These are phyloP conservation scores for Microthyrium microscopicum DNA, from an alignment of 2,329 filamentous ascomycete genomes.

Conservation along the genomic window DNA sequence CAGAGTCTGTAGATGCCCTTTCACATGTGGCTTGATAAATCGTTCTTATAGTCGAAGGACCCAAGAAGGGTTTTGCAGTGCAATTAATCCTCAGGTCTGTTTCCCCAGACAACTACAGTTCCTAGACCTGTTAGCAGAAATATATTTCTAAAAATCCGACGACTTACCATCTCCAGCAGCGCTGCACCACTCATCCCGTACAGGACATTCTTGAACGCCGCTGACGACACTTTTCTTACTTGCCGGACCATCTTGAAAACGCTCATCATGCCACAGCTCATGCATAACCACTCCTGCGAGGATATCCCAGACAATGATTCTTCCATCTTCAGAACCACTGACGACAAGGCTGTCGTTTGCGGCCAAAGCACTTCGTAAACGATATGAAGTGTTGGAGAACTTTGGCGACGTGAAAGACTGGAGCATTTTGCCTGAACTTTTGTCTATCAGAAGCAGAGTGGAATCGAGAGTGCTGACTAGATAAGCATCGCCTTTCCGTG, in stretches of 20 bases:
- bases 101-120: no score
- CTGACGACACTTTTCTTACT: constrained; percentile 23
- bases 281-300: constrained; percentile 53
- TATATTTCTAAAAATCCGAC: no score
- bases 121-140: no score
- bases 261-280: constrained; percentile 35
- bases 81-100: no score
- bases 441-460: constrained; percentile 65
- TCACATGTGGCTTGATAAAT: no score
- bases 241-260: no score
- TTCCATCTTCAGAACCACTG: constrained; percentile 64
- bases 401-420: constrained; percentile 45
- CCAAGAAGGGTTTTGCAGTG: no score
- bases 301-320: constrained; percentile 70
- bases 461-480: constrained; percentile 64
- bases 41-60: no score
- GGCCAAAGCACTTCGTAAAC: constrained; percentile 62
- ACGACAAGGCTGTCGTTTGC: constrained; percentile 62
- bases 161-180: constrained; percentile 31
- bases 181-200: constrained; percentile 30
- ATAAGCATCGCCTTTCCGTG: constrained; percentile 55
- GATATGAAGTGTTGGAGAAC: constrained; percentile 49
- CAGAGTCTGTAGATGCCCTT: no score
- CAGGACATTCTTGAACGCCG: constrained; percentile 30
- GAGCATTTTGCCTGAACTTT: constrained; percentile 54